A percentile compares a stretch with the other conserved stretches of the same genome.
Evolutionary conservation across 75 land plant genomes (phyloP).

Genomic region (Chamaecyparis obtusa): DNA sequence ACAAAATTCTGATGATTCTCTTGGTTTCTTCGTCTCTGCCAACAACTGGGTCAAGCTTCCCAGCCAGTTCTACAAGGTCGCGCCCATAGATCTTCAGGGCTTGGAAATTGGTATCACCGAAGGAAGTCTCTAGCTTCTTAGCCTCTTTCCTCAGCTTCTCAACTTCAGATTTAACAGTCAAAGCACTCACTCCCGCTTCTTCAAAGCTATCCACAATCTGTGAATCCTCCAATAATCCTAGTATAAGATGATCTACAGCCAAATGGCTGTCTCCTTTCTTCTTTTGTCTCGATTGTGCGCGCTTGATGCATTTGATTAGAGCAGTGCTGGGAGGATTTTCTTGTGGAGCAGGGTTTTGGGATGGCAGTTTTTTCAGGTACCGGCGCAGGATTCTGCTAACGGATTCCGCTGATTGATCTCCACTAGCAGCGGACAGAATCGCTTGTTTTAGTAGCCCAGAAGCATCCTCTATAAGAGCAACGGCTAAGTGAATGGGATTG

Average conservation of each 20-base stretch:
- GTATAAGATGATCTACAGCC: conserved; percentile 84
- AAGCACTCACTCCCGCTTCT: conserved; percentile 65
- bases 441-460: conserved; percentile 79
- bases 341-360: conserved; percentile 88
- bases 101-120: conserved; percentile 86
- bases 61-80: conserved; percentile 91
- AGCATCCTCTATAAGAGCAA: conserved; percentile 57
- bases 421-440: conserved; percentile 42
- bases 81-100: conserved; percentile 92
- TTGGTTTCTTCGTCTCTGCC: conserved; percentile 95
- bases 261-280: conserved; percentile 77
- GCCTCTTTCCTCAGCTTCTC: conserved; percentile 87
- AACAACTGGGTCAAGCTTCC: conserved; percentile 96
- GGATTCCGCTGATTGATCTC: conserved; percentile 53
- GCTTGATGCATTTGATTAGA: conserved; percentile 71
- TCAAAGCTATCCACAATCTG: conserved; percentile 68
- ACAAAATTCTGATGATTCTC: conserved; percentile 80
- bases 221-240: conserved; percentile 79
- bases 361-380: conserved; percentile 73
- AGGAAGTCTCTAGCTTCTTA: conserved; percentile 83
- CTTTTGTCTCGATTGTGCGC: conserved; percentile 83
- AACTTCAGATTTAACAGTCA: conserved; percentile 71
- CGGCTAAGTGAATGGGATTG: conserved; percentile 85
- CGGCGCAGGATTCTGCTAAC: conserved; percentile 66
- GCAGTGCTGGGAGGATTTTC: conserved; percentile 75